Conservation (phyloP, 257 asterid genomes). For the Nicotiana tomentosiformis region DNA sequence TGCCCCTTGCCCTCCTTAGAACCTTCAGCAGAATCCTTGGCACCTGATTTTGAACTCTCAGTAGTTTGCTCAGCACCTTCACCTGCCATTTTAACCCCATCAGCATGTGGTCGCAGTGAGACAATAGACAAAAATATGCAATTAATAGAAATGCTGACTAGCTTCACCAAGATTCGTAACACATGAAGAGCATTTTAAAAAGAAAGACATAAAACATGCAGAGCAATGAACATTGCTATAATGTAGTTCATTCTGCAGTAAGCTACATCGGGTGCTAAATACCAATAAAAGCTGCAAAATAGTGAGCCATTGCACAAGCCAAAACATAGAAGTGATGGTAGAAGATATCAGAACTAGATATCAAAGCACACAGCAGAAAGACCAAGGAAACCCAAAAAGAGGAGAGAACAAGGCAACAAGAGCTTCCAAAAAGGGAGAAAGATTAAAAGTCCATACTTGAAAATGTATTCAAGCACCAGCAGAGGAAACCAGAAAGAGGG, state of each 20-base stretch:
- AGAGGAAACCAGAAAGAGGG: background rate
- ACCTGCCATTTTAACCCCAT: slow-evolving; percentile 23
- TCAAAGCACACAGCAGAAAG: background rate
- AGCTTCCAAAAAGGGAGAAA: background rate
- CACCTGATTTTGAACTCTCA: slow-evolving; percentile 5
- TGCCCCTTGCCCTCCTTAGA: slow-evolving; percentile 27
- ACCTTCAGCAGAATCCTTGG: slow-evolving; percentile 26
- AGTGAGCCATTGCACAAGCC: background rate
- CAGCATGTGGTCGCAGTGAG: background rate
- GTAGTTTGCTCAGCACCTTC: slow-evolving; percentile 19
- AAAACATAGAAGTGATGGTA: background rate
- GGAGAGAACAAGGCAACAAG: background rate
- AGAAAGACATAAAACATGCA: background rate
- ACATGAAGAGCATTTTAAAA: background rate
- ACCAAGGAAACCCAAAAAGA: background rate
- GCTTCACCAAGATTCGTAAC: background rate
- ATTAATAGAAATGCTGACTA: background rate
- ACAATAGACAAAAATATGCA: background rate
- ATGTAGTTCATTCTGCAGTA: background rate
- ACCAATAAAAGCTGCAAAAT: background rate
- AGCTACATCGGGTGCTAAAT: background rate
- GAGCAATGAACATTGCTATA: background rate
- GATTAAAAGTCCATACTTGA: background rate
- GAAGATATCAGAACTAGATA: background rate
- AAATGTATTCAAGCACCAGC: background rate